phyloP scores from a whole-genome alignment of 108 stramenopile species.

The Skeletonema grethae region DNA sequence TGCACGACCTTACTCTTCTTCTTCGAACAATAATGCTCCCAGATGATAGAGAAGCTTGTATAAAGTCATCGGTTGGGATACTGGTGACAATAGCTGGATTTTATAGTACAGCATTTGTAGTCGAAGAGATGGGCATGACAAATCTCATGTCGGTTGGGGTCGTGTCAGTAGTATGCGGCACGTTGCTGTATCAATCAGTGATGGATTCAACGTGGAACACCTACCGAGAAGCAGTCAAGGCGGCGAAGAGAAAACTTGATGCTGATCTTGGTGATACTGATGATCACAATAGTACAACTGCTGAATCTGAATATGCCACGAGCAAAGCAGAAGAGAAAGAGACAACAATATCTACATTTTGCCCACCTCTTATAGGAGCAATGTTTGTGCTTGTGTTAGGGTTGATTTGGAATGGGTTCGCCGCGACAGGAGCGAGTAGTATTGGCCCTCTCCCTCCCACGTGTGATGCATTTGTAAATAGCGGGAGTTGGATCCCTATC shows the following conservation, averaged over 20 bases:
- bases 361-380: conserved; percentile 46
- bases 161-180: conserved; percentile 55
- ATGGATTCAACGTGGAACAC: conserved; percentile 52
- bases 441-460: conserved; percentile 59
- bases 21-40: conserved; percentile 78
- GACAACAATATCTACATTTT: conserved; percentile 23
- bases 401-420: conserved; percentile 65
- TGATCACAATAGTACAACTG: conserved; percentile 11
- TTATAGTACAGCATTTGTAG: conserved; percentile 49
- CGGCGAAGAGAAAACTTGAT: not conserved
- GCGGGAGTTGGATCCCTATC: conserved; percentile 73
- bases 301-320: conserved; percentile 19
- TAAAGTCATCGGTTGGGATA: conserved; percentile 54
- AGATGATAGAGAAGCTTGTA: conserved; percentile 58
- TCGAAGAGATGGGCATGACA: conserved; percentile 45
- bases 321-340: conserved; percentile 15
- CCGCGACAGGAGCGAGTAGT: conserved; percentile 55
- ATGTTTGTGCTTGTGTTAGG: conserved; percentile 56
- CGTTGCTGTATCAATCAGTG: conserved; percentile 54
- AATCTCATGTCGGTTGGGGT: conserved; percentile 43
- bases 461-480: conserved; percentile 65
- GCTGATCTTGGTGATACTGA: conserved; percentile 12
- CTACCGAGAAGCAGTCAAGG: conserved; percentile 32
- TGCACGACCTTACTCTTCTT: conserved; percentile 67
- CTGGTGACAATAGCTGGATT: conserved; percentile 40